Percentiles rank a stretch among this genome's conserved stretches.
Evolutionary conservation across 345 rosid species (phyloP).

Genomic region (Passiflora organensis): DNA sequence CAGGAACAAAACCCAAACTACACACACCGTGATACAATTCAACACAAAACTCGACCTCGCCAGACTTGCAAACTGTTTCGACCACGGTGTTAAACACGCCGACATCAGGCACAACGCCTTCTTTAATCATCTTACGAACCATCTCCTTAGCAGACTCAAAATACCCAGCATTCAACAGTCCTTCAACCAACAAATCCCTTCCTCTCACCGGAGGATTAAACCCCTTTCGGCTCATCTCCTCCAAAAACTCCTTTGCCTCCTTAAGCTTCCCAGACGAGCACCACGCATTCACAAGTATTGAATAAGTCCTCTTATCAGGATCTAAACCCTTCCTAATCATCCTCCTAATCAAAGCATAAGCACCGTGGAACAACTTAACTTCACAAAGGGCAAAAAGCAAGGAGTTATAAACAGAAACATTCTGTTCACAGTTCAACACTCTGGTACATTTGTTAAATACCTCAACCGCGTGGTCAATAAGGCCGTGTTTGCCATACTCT

Average conservation of each 20-base stretch:
- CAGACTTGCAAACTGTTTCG: constrained; percentile 53
- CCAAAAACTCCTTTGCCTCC: constrained; percentile 76
- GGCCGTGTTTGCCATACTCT: constrained; percentile 69
- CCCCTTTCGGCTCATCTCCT: constrained; percentile 84
- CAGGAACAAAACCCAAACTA: constrained; percentile 59
- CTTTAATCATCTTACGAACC: constrained; percentile 70
- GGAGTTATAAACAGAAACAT: constrained; percentile 50
- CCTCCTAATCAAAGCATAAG: constrained; percentile 75
- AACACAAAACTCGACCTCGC: constrained; percentile 68
- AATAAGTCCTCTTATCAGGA: constrained; percentile 60
- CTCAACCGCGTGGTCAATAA: constrained; percentile 75
- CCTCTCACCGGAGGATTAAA: constrained; percentile 84
- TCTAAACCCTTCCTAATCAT: constrained; percentile 68
- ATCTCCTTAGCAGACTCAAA: constrained; percentile 74
- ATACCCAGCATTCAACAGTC: constrained; percentile 69
- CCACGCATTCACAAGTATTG: constrained; percentile 74
- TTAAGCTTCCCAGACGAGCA: constrained; percentile 71
- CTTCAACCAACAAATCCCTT: constrained; percentile 80
- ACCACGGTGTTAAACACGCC: constrained; percentile 57
- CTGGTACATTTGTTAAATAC: constrained; percentile 53
- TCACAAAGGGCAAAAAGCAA: constrained; percentile 76
- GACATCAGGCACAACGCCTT: constrained; percentile 62
- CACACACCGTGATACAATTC: constrained; percentile 64
- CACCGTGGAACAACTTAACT: constrained; percentile 76
- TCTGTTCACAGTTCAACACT: constrained; percentile 48